phyloP scores from a whole-genome alignment of 1,139 yeast genomes.

The Pichia sp. region DNA sequence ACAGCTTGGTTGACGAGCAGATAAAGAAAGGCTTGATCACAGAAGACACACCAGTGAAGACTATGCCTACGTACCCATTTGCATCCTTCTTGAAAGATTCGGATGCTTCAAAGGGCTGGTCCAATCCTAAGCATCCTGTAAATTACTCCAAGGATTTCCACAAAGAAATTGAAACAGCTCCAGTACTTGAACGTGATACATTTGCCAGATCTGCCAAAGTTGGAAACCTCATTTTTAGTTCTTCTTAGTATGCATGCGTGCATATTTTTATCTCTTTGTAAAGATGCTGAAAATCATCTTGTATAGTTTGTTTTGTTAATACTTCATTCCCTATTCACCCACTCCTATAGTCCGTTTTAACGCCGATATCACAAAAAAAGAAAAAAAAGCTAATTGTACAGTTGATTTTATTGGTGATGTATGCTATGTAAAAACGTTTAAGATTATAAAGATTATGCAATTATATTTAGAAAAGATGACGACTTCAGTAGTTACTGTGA shows the following conservation, averaged over 20 bases:
- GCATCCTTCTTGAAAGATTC: constrained; percentile 38
- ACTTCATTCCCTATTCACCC: not conserved
- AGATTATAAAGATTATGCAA: not conserved
- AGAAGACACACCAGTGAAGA: constrained; percentile 54
- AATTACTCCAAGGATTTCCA: constrained; percentile 24
- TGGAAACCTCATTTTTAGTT: constrained; percentile 6
- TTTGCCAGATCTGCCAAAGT: constrained; percentile 16
- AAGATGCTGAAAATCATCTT: not conserved
- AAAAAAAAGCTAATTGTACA: not conserved
- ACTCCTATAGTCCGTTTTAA: too few relatives aligned
- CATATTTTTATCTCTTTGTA: too few relatives aligned
- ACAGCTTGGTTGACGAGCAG: constrained; percentile 53
- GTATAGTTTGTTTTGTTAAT: not conserved
- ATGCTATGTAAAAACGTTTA: not conserved
- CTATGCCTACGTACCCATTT: constrained; percentile 62
- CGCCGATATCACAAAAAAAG: not conserved
- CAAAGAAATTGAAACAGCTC: constrained; percentile 24
- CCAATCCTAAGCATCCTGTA: constrained; percentile 29
- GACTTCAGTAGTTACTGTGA: constrained; percentile 9
- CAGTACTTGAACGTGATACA: constrained; percentile 23
- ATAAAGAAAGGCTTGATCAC: constrained; percentile 50
- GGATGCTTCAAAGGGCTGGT: constrained; percentile 44
- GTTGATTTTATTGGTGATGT: not conserved
- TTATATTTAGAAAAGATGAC: not conserved
- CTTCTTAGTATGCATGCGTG: not conserved